Conservation (phyloP, 345 rosid species). For the Rhodamnia rubescens region DNA sequence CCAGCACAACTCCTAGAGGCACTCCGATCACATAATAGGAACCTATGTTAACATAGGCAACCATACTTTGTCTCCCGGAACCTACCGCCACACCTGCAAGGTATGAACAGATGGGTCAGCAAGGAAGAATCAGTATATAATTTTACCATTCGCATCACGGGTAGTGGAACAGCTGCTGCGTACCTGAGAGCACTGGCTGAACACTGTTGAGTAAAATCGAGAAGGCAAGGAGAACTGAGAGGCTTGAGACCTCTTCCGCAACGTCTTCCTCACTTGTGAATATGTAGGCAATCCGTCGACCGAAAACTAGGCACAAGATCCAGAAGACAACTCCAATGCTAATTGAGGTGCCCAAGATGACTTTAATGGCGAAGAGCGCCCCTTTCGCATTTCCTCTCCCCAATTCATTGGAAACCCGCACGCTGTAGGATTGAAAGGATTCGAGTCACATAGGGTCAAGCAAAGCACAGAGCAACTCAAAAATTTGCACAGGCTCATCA, state of each 20-base stretch:
- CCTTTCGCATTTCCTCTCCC: slow-evolving; percentile 1
- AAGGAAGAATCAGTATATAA: neutral
- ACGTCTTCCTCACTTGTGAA: slow-evolving; percentile 1
- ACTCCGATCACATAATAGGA: slow-evolving; percentile 20
- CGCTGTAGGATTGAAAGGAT: neutral
- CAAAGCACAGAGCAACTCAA: neutral
- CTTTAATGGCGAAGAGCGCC: neutral
- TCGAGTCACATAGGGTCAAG: neutral
- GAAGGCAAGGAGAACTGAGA: slow-evolving; percentile 4
- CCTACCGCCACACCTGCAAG: slow-evolving; percentile 19
- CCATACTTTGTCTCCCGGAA: slow-evolving; percentile 15
- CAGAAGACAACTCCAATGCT: slow-evolving; percentile 1
- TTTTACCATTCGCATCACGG: neutral
- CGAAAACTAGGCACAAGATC: neutral
- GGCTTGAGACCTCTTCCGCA: neutral
- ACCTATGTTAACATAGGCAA: slow-evolving; percentile 19
- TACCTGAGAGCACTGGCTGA: slow-evolving; percentile 9
- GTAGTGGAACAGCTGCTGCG: neutral
- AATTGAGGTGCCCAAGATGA: neutral
- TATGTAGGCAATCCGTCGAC: neutral
- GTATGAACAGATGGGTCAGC: neutral
- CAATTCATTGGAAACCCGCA: slow-evolving; percentile 2
- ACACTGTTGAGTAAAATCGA: slow-evolving; percentile 5
- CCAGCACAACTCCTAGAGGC: slow-evolving; percentile 21
- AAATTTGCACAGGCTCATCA: neutral